Percentiles rank a stretch among this genome's conserved stretches.
Evolutionary conservation across 2,329 filamentous ascomycete genomes (phyloP).

Genomic region (Aulographum hederae): DNA sequence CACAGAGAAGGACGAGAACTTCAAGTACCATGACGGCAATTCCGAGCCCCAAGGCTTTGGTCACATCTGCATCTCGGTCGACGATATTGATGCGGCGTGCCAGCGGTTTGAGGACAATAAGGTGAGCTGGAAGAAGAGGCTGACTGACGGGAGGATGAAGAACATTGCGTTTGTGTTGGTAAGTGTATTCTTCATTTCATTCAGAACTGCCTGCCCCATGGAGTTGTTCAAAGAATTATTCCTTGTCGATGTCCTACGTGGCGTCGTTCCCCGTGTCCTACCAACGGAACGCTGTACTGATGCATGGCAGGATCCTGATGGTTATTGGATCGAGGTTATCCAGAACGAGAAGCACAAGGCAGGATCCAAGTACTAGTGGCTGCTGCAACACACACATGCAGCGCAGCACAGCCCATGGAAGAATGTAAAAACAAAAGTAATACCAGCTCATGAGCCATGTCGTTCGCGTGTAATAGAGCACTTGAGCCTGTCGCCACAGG

Average conservation of each 20-base stretch:
- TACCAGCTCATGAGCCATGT: too few species aligned
- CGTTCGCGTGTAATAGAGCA: too few species aligned
- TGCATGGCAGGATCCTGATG: constrained; percentile 40
- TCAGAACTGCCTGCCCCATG: not conserved
- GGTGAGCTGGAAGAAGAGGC: constrained; percentile 84
- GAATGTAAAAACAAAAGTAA: too few species aligned
- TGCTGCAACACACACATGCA: too few species aligned
- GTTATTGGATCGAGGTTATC: constrained; percentile 60
- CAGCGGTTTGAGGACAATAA: constrained; percentile 64
- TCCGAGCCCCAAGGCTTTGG: constrained; percentile 83
- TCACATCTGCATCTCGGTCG: constrained; percentile 76
- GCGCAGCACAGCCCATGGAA: too few species aligned
- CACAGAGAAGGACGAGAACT: constrained; percentile 69
- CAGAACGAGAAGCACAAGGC: constrained; percentile 55
- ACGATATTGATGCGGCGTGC: constrained; percentile 78
- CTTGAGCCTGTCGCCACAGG: too few species aligned
- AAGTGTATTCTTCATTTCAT: constrained; percentile 7
- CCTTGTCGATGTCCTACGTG: too few species aligned
- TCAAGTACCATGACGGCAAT: constrained; percentile 88
- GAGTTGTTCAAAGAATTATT: too few species aligned
- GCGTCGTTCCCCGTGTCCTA: too few species aligned
- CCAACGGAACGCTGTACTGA: too few species aligned
- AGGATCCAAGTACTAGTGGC: constrained; percentile 17
- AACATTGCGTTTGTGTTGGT: constrained; percentile 78
- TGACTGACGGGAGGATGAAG: constrained; percentile 84